A percentile compares a stretch with the other conserved stretches of the same genome.
Conservation (phyloP, 2,329 filamentous ascomycete species). For the Colletotrichum tropicale region DNA sequence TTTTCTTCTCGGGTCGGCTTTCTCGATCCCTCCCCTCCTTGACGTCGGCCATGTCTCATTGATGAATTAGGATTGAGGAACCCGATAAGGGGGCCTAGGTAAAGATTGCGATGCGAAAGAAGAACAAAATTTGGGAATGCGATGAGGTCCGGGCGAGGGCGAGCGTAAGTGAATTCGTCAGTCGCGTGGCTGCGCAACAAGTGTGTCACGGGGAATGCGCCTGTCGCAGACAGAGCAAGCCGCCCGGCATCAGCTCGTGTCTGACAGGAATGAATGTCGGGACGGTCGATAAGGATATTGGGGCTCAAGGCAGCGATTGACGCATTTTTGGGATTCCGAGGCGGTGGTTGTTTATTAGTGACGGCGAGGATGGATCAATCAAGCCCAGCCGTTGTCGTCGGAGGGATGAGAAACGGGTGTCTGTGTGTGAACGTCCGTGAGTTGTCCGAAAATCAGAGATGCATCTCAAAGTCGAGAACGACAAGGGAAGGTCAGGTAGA, state of each 20-base stretch:
- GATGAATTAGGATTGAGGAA: neutral
- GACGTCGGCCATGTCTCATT: slow-evolving; percentile 35
- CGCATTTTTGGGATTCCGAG: neutral
- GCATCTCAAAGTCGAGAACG: slow-evolving; percentile 8
- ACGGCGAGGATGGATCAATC: neutral
- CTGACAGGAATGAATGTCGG: neutral
- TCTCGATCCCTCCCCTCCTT: slow-evolving; percentile 22
- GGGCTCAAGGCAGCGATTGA: neutral
- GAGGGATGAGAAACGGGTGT: slow-evolving; percentile 2
- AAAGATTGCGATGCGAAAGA: neutral
- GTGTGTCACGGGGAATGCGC: slow-evolving; percentile 21
- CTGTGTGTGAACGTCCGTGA: slow-evolving; percentile 20
- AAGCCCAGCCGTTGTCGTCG: neutral
- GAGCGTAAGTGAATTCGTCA: slow-evolving; percentile 14
- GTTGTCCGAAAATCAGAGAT: slow-evolving; percentile 5
- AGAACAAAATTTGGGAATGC: neutral
- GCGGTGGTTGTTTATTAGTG: neutral
- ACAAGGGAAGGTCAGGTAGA: neutral
- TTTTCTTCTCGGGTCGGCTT: slow-evolving; percentile 42
- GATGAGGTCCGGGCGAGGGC: neutral
- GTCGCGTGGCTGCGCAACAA: slow-evolving; percentile 21
- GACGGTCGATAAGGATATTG: neutral
- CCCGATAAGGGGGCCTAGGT: neutral
- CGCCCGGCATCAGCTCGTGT: slow-evolving; percentile 7
- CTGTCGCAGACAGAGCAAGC: slow-evolving; percentile 14